Percentiles rank a stretch among this genome's conserved stretches.
These are phyloP conservation scores for Syncephalastrum sp. DNA, from an alignment of 371 early-diverging fungal species.

Conservation along the genomic window DNA sequence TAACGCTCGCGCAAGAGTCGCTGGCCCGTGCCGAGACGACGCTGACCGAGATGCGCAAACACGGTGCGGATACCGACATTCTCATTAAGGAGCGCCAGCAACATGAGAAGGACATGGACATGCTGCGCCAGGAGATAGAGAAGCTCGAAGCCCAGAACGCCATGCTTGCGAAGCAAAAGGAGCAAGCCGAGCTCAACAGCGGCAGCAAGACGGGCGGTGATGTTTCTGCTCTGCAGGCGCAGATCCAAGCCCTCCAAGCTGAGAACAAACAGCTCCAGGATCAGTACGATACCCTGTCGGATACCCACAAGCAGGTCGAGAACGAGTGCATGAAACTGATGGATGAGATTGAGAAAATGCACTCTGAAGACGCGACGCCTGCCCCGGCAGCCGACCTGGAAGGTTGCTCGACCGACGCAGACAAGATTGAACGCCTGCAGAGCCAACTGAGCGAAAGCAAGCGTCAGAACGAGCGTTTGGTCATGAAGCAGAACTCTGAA, in stretches of 20 bases:
- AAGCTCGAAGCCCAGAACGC: conserved; percentile 36
- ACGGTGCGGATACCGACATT: conserved; percentile 28
- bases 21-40: conserved; percentile 18
- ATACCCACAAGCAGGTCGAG: conserved; percentile 67
- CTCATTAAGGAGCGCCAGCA: conserved; percentile 25
- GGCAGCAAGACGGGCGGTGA: conserved; percentile 32
- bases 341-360: conserved; percentile 75
- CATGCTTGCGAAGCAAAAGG: conserved; percentile 46
- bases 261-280: conserved; percentile 56
- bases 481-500: conserved; percentile 51
- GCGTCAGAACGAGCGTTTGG: conserved; percentile 49
- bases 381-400: conserved; percentile 24
- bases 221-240: conserved; percentile 11
- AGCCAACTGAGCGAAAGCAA: conserved; percentile 50
- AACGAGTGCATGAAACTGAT: conserved; percentile 70
- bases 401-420: conserved; percentile 29
- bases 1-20: conserved; percentile 18
- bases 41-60: conserved; percentile 19
- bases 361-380: conserved; percentile 52
- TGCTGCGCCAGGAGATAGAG: conserved; percentile 36
- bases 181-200: conserved; percentile 43
- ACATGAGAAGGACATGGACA: conserved; percentile 31
- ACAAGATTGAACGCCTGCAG: conserved; percentile 14
- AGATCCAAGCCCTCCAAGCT: conserved; percentile 31
- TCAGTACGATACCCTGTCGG: conserved; percentile 53